These are phyloP conservation scores for Stenocarpella maydis DNA, from an alignment of 2,329 filamentous ascomycete species.

Conservation along the genomic window DNA sequence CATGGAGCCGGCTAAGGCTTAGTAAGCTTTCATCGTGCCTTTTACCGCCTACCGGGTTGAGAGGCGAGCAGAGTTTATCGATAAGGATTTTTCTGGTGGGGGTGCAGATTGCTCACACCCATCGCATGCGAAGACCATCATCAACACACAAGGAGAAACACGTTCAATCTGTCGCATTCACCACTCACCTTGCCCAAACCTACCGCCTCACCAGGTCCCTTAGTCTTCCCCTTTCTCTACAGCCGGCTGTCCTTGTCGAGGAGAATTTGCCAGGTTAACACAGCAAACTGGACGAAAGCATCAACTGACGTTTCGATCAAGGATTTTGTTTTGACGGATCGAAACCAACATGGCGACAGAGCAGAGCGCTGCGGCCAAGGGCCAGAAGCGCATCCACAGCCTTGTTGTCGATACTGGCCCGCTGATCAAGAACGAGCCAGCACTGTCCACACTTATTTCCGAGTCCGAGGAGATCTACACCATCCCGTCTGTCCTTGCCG, in stretches of 20 bases:
- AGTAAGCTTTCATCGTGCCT: neutral
- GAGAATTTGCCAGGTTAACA: neutral
- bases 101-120: constrained; percentile 1
- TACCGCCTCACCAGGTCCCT: no score
- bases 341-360: neutral
- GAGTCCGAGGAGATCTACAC: constrained; percentile 83
- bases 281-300: neutral
- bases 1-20: neutral
- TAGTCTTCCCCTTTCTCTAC: no score
- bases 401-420: constrained; percentile 91
- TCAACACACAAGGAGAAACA: neutral
- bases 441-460: constrained; percentile 81
- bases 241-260: no score
- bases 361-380: neutral
- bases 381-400: constrained; percentile 76
- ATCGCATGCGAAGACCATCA: neutral
- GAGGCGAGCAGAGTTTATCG: neutral
- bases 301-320: neutral
- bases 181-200: neutral
- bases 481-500: constrained; percentile 83
- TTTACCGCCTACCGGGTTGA: neutral
- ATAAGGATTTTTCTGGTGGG: constrained; percentile 22
- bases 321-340: neutral
- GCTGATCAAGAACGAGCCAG: constrained; percentile 90
- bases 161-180: neutral